phyloP scores from a whole-genome alignment of 2,329 filamentous ascomycete genomes.

The Monosporascus sp. region DNA sequence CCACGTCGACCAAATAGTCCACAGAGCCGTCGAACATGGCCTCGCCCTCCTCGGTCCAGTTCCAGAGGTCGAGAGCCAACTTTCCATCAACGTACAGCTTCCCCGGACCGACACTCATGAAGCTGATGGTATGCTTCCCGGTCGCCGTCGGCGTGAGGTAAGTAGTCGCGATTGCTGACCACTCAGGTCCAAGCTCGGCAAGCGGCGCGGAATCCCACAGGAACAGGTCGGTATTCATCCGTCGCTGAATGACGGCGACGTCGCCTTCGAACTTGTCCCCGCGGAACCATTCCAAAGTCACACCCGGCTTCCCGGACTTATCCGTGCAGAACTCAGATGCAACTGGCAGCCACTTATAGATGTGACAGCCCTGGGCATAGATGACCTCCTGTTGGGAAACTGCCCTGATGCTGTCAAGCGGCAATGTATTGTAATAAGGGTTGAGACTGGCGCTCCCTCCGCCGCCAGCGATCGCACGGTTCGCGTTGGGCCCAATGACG shows the following conservation, averaged over 20 bases:
- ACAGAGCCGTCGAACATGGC: conserved; percentile 66
- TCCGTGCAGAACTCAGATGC: conserved; percentile 55
- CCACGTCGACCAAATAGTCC: conserved; percentile 56
- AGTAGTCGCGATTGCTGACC: conserved; percentile 59
- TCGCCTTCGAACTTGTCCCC: conserved; percentile 58
- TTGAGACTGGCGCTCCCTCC: conserved; percentile 64
- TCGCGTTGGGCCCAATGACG: conserved; percentile 63
- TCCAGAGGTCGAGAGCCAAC: conserved; percentile 59
- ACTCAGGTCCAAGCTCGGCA: conserved; percentile 54
- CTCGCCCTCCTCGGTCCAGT: conserved; percentile 65
- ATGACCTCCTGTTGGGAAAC: conserved; percentile 49
- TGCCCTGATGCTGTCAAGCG: conserved; percentile 56
- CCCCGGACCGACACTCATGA: conserved; percentile 62
- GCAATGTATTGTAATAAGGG: conserved; percentile 62
- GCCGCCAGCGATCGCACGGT: conserved; percentile 61
- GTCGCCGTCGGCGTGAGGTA: conserved; percentile 52
- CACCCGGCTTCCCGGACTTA: conserved; percentile 52
- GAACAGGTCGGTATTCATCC: conserved; percentile 62
- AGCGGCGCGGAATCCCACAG: conserved; percentile 65
- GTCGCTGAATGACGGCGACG: conserved; percentile 51
- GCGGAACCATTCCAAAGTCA: conserved; percentile 59
- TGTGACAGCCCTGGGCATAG: conserved; percentile 59
- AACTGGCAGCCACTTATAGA: conserved; percentile 60
- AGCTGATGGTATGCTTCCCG: conserved; percentile 61
- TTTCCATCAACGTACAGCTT: conserved; percentile 55